Evolutionary conservation across 305 asterid genomes (phyloP).

Genomic region (Plantago lanceolata): DNA sequence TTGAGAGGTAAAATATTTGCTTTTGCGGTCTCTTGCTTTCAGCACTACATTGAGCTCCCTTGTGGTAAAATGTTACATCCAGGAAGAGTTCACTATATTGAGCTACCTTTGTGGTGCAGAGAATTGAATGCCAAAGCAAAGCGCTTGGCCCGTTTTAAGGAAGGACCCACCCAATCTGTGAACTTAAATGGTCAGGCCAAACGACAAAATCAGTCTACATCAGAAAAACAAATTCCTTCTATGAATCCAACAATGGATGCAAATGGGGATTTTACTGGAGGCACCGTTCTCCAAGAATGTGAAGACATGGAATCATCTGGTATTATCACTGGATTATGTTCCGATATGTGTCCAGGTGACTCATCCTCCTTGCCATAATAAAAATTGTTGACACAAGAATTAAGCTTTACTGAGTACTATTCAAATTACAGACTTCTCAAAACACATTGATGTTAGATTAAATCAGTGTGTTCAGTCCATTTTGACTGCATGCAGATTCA

Average conservation of each 20-base stretch:
- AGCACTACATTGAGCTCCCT: too few species aligned
- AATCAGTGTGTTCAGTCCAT: slow-evolving; percentile 1
- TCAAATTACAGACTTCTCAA: neutral
- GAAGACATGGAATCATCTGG: slow-evolving; percentile 54
- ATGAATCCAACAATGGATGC: slow-evolving; percentile 44
- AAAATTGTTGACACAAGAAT: slow-evolving; percentile 10
- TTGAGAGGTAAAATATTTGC: slow-evolving; percentile 46
- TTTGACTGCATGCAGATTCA: neutral
- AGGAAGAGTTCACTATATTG: slow-evolving; percentile 25
- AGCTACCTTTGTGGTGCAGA: slow-evolving; percentile 37
- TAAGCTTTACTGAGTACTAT: neutral
- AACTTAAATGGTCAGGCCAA: slow-evolving; percentile 48
- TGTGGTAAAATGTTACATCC: slow-evolving; percentile 18
- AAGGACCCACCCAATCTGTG: slow-evolving; percentile 55
- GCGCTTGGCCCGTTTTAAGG: slow-evolving; percentile 86
- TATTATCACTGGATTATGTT: slow-evolving; percentile 74
- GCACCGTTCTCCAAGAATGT: slow-evolving; percentile 37
- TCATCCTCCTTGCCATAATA: slow-evolving; percentile 23
- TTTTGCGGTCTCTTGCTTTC: slow-evolving; percentile 18
- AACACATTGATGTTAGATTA: slow-evolving; percentile 2
- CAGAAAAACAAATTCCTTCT: slow-evolving; percentile 37
- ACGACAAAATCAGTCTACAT: slow-evolving; percentile 38
- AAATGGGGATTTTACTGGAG: slow-evolving; percentile 40
- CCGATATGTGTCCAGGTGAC: slow-evolving; percentile 98
- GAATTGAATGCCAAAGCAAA: slow-evolving; percentile 86